Conservation (phyloP, 106 monocot species). For the Allium sativum region DNA sequence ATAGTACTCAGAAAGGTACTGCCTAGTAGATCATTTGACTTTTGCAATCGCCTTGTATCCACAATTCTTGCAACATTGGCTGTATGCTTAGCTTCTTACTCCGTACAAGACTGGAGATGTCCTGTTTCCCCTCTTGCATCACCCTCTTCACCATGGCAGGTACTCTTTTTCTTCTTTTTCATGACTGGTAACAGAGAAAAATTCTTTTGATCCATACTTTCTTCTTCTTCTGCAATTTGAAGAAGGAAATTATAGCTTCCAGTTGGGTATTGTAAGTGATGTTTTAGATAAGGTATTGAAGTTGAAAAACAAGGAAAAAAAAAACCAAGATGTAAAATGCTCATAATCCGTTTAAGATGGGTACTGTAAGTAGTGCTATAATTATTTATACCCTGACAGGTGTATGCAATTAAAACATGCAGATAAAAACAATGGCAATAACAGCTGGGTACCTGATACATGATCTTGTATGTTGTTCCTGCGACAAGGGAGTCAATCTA, state of each 20-base stretch:
- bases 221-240: neutral
- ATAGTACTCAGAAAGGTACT: constrained; percentile 5
- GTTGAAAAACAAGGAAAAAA: no score
- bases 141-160: constrained; percentile 17
- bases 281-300: no score
- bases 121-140: constrained; percentile 22
- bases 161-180: no score
- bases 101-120: constrained; percentile 17
- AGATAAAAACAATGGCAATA: constrained; percentile 20
- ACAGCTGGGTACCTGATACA: constrained; percentile 15
- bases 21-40: constrained; percentile 11
- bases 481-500: constrained; percentile 3
- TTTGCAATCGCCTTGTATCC: constrained; percentile 17
- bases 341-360: no score
- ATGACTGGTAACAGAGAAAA: no score
- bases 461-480: constrained; percentile 19
- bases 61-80: constrained; percentile 17
- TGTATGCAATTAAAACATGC: neutral
- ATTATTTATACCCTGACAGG: neutral
- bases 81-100: constrained; percentile 12
- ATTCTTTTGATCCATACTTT: neutral
- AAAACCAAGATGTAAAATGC: no score
- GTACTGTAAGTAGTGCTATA: no score
- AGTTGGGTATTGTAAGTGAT: neutral
- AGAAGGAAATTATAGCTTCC: no score